A percentile compares a stretch with the other conserved stretches of the same genome.
phyloP scores from a whole-genome alignment of 2,329 filamentous ascomycete species.

The Diaporthe sp. region DNA sequence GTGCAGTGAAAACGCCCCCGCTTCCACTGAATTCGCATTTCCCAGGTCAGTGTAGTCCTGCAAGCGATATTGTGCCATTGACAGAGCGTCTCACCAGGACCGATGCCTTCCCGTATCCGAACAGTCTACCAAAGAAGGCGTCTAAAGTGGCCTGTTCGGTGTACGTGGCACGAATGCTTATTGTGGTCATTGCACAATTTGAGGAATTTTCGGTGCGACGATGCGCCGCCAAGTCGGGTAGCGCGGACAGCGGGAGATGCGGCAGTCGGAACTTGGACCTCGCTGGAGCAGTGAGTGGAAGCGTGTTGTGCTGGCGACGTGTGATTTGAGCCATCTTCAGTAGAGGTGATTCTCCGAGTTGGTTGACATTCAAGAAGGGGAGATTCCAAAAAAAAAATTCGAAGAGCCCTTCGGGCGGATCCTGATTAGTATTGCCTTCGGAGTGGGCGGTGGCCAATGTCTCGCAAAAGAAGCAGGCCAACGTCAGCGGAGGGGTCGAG shows the following conservation, averaged over 20 bases:
- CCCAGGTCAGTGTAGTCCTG: neutral
- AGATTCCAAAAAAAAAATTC: neutral
- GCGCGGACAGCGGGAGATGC: neutral
- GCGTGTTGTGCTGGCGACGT: neutral
- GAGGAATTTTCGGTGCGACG: neutral
- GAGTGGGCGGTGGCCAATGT: neutral
- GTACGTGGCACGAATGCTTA: conserved; percentile 32
- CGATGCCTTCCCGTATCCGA: conserved; percentile 30
- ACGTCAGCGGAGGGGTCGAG: neutral
- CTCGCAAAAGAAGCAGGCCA: neutral
- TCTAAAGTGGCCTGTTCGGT: conserved; percentile 30
- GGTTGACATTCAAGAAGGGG: neutral
- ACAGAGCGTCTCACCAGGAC: conserved; percentile 13
- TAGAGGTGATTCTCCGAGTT: neutral
- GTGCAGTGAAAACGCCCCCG: conserved; percentile 31
- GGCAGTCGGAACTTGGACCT: neutral
- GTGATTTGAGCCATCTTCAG: neutral
- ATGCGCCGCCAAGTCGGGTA: neutral
- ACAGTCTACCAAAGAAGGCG: conserved; percentile 11
- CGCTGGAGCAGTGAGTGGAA: neutral
- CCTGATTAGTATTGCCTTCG: neutral
- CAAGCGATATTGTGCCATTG: neutral
- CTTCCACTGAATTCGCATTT: conserved; percentile 21
- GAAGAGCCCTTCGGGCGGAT: neutral
- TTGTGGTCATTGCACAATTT: conserved; percentile 16